These are phyloP conservation scores for Vitis rotundifolia DNA, from an alignment of 164 flowering plant species.

Conservation along the genomic window DNA sequence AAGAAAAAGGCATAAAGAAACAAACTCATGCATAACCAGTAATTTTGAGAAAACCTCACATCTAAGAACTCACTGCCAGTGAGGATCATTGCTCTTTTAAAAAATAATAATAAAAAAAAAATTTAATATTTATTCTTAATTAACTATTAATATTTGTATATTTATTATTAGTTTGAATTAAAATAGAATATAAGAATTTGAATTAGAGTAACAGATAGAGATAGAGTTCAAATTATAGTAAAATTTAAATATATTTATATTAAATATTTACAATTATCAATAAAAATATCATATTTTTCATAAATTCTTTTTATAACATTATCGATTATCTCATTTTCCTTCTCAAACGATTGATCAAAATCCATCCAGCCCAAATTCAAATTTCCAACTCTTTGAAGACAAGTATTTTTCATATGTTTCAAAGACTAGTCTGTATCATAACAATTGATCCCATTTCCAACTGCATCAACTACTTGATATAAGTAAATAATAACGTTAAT, in stretches of 20 bases:
- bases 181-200: too few relatives aligned
- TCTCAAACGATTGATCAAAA: constrained; percentile 82
- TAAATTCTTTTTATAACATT: too few relatives aligned
- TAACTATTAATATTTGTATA: too few relatives aligned
- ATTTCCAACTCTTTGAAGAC: constrained; percentile 77
- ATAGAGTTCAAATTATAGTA: too few relatives aligned
- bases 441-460: constrained; percentile 87
- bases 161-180: too few relatives aligned
- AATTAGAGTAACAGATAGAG: too few relatives aligned
- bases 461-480: constrained; percentile 85
- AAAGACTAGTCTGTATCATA: constrained; percentile 80
- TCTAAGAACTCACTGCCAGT: constrained; percentile 86
- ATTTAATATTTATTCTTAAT: too few relatives aligned
- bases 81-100: constrained; percentile 64
- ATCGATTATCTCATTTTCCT: constrained; percentile 80
- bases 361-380: constrained; percentile 89
- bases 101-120: too few relatives aligned
- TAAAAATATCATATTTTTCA: too few relatives aligned
- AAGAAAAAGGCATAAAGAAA: neutral
- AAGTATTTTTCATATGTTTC: constrained; percentile 76
- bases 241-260: too few relatives aligned
- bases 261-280: too few relatives aligned
- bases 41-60: constrained; percentile 34
- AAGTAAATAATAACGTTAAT: neutral
- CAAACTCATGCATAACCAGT: neutral